A percentile compares a stretch with the other conserved stretches of the same genome.
These are phyloP conservation scores for Ogataea dorogensis DNA, from an alignment of 805 yeast genomes.

Conservation along the genomic window DNA sequence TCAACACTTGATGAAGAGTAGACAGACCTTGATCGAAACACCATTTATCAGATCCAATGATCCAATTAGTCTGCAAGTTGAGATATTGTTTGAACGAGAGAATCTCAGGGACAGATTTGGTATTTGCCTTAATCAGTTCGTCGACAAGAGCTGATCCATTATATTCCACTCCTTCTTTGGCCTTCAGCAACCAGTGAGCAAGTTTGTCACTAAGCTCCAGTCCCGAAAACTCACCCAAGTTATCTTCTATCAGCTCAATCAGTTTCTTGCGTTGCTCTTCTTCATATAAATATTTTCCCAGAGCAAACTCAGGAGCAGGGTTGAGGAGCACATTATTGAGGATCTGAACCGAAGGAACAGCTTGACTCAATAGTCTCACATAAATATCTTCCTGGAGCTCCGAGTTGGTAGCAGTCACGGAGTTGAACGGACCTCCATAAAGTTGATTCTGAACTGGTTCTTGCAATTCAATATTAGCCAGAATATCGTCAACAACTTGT, in stretches of 20 bases:
- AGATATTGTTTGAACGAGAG: conserved; percentile 48
- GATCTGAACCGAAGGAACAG: conserved; percentile 46
- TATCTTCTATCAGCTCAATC: conserved; percentile 43
- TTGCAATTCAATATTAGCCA: conserved; percentile 49
- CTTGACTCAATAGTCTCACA: conserved; percentile 68
- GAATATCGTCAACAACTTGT: conserved; percentile 45
- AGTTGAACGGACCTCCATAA: conserved; percentile 47
- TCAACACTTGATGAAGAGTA: conserved; percentile 81
- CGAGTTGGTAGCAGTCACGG: conserved; percentile 21
- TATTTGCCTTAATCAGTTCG: conserved; percentile 39
- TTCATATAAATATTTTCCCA: conserved; percentile 65
- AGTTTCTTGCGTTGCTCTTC: conserved; percentile 51
- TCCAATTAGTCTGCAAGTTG: conserved; percentile 61
- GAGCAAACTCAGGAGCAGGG: conserved; percentile 80
- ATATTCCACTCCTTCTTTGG: conserved; percentile 37
- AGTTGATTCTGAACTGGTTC: conserved; percentile 62
- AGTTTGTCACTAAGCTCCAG: conserved; percentile 52
- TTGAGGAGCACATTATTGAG: conserved; percentile 60
- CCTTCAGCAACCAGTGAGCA: conserved; percentile 67
- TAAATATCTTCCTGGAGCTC: conserved; percentile 52
- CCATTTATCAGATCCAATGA: conserved; percentile 95
- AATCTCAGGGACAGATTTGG: conserved; percentile 37
- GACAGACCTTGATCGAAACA: conserved; percentile 88
- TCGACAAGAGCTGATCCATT: conserved; percentile 32
- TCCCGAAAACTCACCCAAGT: conserved; percentile 44